Percentiles rank a stretch among this genome's conserved stretches.
phyloP scores from a whole-genome alignment of 345 rosid genomes.

The Citrus trifoliata region DNA sequence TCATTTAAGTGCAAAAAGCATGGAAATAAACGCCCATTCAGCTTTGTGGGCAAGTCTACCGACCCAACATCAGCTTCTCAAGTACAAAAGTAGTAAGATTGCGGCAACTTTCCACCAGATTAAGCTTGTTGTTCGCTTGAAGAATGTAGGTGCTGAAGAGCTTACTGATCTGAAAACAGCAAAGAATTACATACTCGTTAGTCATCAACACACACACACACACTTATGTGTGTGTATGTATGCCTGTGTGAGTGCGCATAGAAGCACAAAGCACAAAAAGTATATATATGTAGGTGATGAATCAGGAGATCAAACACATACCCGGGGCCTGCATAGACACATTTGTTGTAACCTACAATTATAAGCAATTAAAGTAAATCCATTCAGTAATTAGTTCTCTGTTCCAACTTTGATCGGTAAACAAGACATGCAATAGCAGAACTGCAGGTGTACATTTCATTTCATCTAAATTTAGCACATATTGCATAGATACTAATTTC shows the following conservation, averaged over 20 bases:
- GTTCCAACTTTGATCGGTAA: not conserved
- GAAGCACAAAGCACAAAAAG: no score
- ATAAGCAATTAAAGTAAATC: not conserved
- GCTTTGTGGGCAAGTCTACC: constrained; percentile 21
- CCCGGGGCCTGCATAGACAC: constrained; percentile 44
- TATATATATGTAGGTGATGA: not conserved
- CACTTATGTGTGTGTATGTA: no score
- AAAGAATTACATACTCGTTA: not conserved
- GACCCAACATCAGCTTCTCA: constrained; percentile 32
- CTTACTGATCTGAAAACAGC: constrained; percentile 34
- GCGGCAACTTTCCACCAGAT: constrained; percentile 35
- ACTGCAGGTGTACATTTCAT: not conserved
- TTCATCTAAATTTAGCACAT: not conserved
- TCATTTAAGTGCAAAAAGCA: not conserved
- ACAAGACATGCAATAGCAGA: not conserved
- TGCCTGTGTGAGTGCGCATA: no score
- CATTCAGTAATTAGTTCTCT: not conserved
- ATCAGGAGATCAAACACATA: constrained; percentile 21
- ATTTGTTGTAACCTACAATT: constrained; percentile 50
- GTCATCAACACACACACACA: no score
- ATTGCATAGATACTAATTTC: not conserved
- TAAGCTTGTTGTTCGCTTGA: constrained; percentile 22
- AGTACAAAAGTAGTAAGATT: constrained; percentile 41
- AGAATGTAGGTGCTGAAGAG: constrained; percentile 36
- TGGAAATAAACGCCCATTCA: not conserved